Evolutionary conservation across 768 basidiomycete genomes (phyloP), one percentile per base, ranked within the genome.

Genomic region (Hypsizygus marmoreus): DNA sequence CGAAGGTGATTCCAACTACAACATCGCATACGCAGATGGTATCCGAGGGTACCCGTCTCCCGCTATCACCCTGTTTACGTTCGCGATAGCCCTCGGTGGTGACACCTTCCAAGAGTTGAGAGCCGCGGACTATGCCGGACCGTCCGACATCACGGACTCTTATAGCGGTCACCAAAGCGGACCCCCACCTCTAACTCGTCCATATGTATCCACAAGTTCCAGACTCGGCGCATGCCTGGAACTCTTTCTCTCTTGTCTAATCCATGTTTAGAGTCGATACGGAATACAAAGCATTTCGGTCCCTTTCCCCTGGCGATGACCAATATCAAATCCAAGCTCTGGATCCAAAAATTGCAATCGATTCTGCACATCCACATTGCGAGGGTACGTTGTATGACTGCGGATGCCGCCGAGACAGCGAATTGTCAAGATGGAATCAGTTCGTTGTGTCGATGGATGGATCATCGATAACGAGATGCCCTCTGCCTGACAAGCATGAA

Each of bases 221-320:
- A 40, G 29, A 40, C 45, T 24, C 20, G 38, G 20, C 23, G 26
- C 17, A 17, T 47, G 31, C 50, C 50, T 47, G 50, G 50, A 51
- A 51, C 50, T 37, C 35, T 40, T 31, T 40, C 22, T 6, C 14
- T 12, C 31, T 37, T 17, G 17, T 26, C 29, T 30, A n/a, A n/a
- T n/a, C n/a, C n/a, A n/a, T n/a, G n/a, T n/a, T n/a, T n/a, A n/a
- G 26, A 26, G 28, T 28, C 32, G 16, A 12, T 17, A 16, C 22
- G 37, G 42, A 44, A 40, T 40, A 20, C 40, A 38, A 40, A 32
- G 40, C 19, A 22, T 43, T 30, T 19, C 19, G n/a, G 16, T 40
- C 23, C 22, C 24, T 29, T 25, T n/a, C 37, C 16, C 35, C 8
- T 49, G 46, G 43, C 44, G 47, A 44, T 52, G 37, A 11, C 13